phyloP scores from a whole-genome alignment of 2,329 filamentous ascomycete species.

The Dothiorella sarmentorum region DNA sequence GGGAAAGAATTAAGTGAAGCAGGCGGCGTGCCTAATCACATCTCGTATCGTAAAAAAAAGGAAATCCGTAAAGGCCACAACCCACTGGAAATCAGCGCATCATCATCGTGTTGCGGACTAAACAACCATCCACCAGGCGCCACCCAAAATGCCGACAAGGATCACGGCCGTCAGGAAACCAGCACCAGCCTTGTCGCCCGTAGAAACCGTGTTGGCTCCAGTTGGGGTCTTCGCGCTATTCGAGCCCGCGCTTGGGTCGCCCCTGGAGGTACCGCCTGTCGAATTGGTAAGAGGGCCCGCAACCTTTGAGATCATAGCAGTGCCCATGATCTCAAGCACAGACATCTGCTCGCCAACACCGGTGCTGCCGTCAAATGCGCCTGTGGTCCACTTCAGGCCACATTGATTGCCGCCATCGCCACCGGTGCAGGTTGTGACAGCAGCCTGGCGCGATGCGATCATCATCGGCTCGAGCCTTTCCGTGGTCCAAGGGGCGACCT shows the following conservation, averaged over 20 bases:
- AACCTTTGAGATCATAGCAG: conserved; percentile 25
- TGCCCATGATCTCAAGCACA: conserved; percentile 53
- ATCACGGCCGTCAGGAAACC: conserved; percentile 61
- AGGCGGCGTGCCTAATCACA: not conserved
- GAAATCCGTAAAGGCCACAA: not conserved
- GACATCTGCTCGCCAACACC: conserved; percentile 61
- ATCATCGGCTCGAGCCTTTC: conserved; percentile 50
- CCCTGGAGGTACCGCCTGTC: conserved; percentile 51
- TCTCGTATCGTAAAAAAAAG: not conserved
- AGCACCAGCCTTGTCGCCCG: conserved; percentile 65
- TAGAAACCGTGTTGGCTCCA: conserved; percentile 44
- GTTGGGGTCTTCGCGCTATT: conserved; percentile 31
- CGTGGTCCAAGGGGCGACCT: conserved; percentile 38
- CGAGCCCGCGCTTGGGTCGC: conserved; percentile 43
- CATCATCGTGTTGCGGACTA: conserved; percentile 20
- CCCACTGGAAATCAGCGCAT: not conserved
- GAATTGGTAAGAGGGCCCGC: conserved; percentile 39
- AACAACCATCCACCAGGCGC: conserved; percentile 54
- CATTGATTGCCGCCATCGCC: conserved; percentile 46
- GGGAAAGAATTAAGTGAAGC: not conserved
- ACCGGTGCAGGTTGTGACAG: conserved; percentile 54
- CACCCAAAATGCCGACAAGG: conserved; percentile 53
- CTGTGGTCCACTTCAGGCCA: conserved; percentile 44
- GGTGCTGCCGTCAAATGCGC: conserved; percentile 43
- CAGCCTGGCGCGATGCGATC: conserved; percentile 52